Percentiles rank a stretch among this genome's conserved stretches.
Conservation (phyloP, 108 stramenopile genomes). For the Bacterosira constricta region DNA sequence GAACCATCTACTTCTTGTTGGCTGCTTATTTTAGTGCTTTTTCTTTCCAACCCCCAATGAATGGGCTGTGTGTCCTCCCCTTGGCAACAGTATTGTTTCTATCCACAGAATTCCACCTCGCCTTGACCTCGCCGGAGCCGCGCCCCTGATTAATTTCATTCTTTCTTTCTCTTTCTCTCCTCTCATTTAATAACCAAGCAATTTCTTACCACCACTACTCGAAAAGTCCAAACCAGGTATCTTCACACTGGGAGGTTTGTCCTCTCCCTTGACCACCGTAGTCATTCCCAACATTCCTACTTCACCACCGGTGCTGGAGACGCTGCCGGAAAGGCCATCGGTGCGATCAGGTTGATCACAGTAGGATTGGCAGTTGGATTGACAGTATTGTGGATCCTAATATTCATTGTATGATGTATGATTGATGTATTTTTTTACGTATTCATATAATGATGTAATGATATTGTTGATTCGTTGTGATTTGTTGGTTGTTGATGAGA, state of each 20-base stretch:
- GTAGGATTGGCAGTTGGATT: slow-evolving; percentile 63
- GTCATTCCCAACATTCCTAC: slow-evolving; percentile 71
- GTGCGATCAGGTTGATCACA: slow-evolving; percentile 76
- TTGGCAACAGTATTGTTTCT: too few relatives aligned
- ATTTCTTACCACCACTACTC: slow-evolving; percentile 56
- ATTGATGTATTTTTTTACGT: too few relatives aligned
- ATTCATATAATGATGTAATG: too few relatives aligned
- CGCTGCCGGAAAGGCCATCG: slow-evolving; percentile 81
- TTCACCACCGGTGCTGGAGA: slow-evolving; percentile 66
- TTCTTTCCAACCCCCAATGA: too few relatives aligned
- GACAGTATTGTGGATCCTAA: slow-evolving; percentile 68
- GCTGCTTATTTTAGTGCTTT: too few relatives aligned
- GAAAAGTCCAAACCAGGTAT: slow-evolving; percentile 83
- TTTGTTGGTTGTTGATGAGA: background rate
- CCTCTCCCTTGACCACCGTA: slow-evolving; percentile 85
- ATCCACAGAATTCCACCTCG: too few relatives aligned
- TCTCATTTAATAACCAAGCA: slow-evolving; percentile 65
- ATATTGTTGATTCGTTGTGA: slow-evolving; percentile 6
- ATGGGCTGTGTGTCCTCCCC: too few relatives aligned
- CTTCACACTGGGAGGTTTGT: slow-evolving; percentile 70
- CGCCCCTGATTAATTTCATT: too few relatives aligned
- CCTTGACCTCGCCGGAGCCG: too few relatives aligned
- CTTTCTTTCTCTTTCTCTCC: background rate
- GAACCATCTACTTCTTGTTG: too few relatives aligned
- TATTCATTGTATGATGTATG: too few relatives aligned